phyloP scores from a whole-genome alignment of 768 basidiomycete species.

The Mrakia blollopis region DNA sequence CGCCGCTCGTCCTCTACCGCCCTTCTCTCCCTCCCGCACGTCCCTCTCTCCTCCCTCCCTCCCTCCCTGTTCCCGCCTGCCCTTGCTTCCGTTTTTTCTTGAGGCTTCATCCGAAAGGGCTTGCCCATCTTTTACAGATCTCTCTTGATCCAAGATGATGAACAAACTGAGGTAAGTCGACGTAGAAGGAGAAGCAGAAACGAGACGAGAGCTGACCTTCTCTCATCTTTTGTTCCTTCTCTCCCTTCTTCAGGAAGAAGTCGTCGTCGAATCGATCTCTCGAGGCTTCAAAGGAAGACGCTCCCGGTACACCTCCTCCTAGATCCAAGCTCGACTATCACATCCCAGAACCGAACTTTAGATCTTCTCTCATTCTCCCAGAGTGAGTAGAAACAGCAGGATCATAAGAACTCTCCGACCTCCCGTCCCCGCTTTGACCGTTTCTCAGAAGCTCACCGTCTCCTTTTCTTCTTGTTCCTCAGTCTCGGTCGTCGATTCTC shows the following conservation, averaged over 20 bases:
- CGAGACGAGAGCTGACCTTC: neutral
- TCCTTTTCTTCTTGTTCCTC: neutral
- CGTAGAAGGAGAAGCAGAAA: neutral
- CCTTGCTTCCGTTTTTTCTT: too few species aligned
- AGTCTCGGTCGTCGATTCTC: conserved; percentile 27
- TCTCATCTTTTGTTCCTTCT: neutral
- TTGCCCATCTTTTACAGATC: neutral
- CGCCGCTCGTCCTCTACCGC: too few species aligned
- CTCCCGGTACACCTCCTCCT: neutral
- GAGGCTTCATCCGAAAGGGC: too few species aligned
- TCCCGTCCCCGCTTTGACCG: neutral
- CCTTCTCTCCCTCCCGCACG: too few species aligned
- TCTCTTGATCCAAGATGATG: conserved; percentile 4
- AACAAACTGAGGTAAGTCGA: conserved; percentile 2
- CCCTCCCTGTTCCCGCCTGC: too few species aligned
- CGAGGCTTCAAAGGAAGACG: neutral
- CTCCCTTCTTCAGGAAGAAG: conserved; percentile 19
- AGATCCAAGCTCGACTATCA: neutral
- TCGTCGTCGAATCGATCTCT: conserved; percentile 7
- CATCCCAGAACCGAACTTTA: conserved; percentile 4
- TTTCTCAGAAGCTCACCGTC: neutral
- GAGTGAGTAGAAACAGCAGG: conserved; percentile 6
- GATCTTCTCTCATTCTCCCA: conserved; percentile 19
- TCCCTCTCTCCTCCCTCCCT: too few species aligned
- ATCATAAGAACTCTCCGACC: neutral